Percentiles rank a stretch among this genome's conserved stretches.
phyloP scores from a whole-genome alignment of 2,329 filamentous ascomycete genomes.

The Trichoderma sp. region DNA sequence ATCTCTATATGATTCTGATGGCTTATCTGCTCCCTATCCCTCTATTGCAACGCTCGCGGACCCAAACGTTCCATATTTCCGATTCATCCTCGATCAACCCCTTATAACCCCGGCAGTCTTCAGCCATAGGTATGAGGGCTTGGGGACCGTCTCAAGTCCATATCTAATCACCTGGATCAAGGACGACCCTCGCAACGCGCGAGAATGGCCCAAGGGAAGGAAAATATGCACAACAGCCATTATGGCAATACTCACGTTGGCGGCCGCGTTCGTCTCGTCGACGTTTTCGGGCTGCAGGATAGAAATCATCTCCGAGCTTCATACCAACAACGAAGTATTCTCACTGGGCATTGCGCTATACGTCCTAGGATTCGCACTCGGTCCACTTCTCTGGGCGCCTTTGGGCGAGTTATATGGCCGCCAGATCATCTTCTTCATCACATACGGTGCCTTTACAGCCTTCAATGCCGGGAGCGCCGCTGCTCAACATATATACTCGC shows the following conservation, averaged over 20 bases:
- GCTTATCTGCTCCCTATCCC: not conserved
- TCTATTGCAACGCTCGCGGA: not conserved
- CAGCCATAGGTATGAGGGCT: not conserved
- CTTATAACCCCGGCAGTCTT: constrained; percentile 1
- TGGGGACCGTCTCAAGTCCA: not conserved
- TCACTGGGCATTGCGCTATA: constrained; percentile 30
- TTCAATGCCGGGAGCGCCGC: not conserved
- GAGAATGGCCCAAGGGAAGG: not conserved
- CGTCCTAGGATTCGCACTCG: constrained; percentile 54
- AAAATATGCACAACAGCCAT: not conserved
- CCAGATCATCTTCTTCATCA: constrained; percentile 29
- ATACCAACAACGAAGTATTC: not conserved
- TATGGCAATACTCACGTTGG: not conserved
- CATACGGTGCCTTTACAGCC: not conserved
- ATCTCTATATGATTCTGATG: not conserved
- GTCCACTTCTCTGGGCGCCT: constrained; percentile 65
- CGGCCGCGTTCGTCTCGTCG: constrained; percentile 6
- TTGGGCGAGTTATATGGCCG: constrained; percentile 63
- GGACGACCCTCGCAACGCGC: not conserved
- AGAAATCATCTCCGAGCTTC: constrained; percentile 2
- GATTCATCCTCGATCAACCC: not conserved
- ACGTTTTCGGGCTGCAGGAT: not conserved
- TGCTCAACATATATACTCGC: not conserved
- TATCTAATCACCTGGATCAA: constrained; percentile 4
- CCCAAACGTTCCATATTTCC: not conserved